These are phyloP conservation scores for Canavalia ensiformis DNA, from an alignment of 306 rosid species.

Conservation along the genomic window DNA sequence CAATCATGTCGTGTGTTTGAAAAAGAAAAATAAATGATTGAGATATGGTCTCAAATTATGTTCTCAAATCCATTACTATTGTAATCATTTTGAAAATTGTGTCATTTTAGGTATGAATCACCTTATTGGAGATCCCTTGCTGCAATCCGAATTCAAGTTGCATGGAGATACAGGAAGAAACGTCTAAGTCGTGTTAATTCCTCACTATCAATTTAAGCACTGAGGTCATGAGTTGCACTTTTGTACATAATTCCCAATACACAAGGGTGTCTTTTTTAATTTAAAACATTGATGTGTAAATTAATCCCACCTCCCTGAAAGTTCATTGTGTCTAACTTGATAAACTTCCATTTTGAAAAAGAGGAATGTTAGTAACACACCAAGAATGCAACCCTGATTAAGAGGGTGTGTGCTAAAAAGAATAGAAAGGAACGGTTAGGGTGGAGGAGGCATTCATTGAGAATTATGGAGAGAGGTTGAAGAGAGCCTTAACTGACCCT, in stretches of 20 bases:
- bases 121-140: constrained; percentile 82
- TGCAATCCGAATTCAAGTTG: constrained; percentile 74
- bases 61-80: not conserved
- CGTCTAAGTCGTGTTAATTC: constrained; percentile 58
- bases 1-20: not conserved
- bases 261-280: not conserved
- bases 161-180: constrained; percentile 78
- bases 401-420: too few relatives aligned
- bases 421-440: not conserved
- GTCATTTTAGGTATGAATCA: constrained; percentile 77
- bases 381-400: too few relatives aligned
- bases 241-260: not conserved
- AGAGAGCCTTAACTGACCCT: too few relatives aligned
- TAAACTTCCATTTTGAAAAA: not conserved
- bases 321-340: not conserved
- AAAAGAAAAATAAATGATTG: not conserved
- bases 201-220: constrained; percentile 9
- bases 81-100: constrained; percentile 14
- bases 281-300: not conserved
- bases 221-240: not conserved
- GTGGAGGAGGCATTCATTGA: not conserved
- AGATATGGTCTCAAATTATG: not conserved
- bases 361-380: not conserved
- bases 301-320: not conserved
- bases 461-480: not conserved